Base-by-base conservation (phyloP, 179 eudicot genomes). In the Vitellaria paradoxa region DNA sequence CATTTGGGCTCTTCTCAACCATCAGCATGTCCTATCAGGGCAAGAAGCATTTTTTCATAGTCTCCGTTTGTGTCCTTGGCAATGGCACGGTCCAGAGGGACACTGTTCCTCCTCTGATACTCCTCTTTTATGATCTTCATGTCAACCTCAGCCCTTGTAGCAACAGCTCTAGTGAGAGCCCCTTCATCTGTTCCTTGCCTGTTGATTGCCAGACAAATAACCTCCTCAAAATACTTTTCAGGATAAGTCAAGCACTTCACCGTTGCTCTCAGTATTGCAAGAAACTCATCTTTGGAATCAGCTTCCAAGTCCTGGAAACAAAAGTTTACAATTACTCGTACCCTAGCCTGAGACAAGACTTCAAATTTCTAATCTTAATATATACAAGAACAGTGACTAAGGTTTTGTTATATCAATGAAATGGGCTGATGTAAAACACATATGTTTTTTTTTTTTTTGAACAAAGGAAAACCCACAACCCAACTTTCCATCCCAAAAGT, bases 111-210 rank as follows among this genome's bases (percentile, higher is more conserved):
- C 24, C 85, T 87, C 30, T 90, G 83, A 72, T 92, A 93, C 73
- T 83, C 91, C 70, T 93, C 98, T 75, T 85, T 88, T 77, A 93
- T 92, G 72, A 84, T 78, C 63, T 82, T 73, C 93, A 93, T 62
- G 79, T 93, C 94, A 13, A 86, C 84, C 82, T 93, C 98, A 23
- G 97, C 93, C 67, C 93, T 88, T 14, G 98, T 93, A 13, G 88
- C 79, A 60, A 93, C 83, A 61, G 88, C 96, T 75, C 97, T 86
- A 4, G 98, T 93, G 53, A 93, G 92, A 76, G 91, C 93, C 40
- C 83, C 81, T 77, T 93, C 98, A 59, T 93, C 97, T 7, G 98
- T 93, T 55, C 97, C 98, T 74, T 74, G 76, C 88, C 59, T 67
- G 71, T 65, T 79, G 57, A 73, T 73, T 26, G 81, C 65, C 46